Evolutionary conservation across 2,329 filamentous ascomycete genomes (phyloP).

Genomic region (Myriosclerotinia curreyana): DNA sequence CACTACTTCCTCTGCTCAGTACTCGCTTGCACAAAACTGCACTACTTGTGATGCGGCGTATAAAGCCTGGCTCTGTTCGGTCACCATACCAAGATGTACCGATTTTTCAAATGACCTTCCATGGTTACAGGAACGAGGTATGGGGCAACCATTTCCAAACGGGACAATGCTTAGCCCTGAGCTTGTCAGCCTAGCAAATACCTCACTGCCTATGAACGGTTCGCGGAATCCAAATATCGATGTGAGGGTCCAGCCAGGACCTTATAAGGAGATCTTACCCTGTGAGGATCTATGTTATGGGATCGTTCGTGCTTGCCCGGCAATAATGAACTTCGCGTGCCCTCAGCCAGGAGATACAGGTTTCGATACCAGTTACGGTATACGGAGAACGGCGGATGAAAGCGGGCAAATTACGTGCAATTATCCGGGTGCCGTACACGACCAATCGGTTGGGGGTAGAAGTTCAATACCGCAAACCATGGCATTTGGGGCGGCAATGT

Average conservation of each 20-base stretch:
- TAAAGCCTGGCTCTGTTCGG: constrained; percentile 92
- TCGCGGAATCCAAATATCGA: constrained; percentile 76
- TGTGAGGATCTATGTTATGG: constrained; percentile 86
- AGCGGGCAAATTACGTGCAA: constrained; percentile 51
- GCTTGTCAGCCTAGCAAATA: constrained; percentile 33
- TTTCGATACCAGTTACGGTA: constrained; percentile 49
- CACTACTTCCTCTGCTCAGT: constrained; percentile 66
- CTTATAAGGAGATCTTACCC: constrained; percentile 89
- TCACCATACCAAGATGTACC: constrained; percentile 87
- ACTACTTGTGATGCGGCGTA: constrained; percentile 75
- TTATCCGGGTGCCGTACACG: constrained; percentile 58
- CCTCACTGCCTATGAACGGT: constrained; percentile 43
- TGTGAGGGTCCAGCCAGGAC: constrained; percentile 67
- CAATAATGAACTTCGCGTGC: constrained; percentile 71
- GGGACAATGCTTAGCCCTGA: constrained; percentile 52
- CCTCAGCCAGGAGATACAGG: constrained; percentile 49
- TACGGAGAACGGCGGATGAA: constrained; percentile 28
- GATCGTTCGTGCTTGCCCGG: constrained; percentile 80
- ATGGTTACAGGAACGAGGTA: constrained; percentile 62
- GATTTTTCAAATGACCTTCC: constrained; percentile 63
- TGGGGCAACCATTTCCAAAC: constrained; percentile 68
- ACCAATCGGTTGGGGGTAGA: constrained; percentile 51
- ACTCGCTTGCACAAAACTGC: constrained; percentile 78
- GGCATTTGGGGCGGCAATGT: constrained; percentile 22
- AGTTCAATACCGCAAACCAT: constrained; percentile 45